Conservation (phyloP, 768 basidiomycete species). For the Mycena indigotica region DNA sequence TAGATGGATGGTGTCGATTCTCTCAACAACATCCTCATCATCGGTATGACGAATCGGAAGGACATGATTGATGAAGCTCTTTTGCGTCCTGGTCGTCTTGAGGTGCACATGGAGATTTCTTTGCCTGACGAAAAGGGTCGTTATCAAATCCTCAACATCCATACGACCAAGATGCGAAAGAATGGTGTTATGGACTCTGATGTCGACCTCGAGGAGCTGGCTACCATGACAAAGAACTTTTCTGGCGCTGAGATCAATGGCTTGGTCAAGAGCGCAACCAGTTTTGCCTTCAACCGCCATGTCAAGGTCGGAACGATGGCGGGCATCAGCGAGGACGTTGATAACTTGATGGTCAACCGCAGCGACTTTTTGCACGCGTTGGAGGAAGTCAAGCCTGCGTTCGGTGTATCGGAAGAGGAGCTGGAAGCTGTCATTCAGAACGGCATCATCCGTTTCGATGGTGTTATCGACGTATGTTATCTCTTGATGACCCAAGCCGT, state of each 20-base stretch:
- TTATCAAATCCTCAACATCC: slow-evolving; percentile 90
- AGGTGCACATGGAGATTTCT: slow-evolving; percentile 99
- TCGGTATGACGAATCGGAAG: slow-evolving; percentile 97
- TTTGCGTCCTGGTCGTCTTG: slow-evolving; percentile 95
- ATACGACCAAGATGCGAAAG: slow-evolving; percentile 90
- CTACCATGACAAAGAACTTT: slow-evolving; percentile 90
- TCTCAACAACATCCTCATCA: slow-evolving; percentile 97
- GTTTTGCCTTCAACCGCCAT: slow-evolving; percentile 96
- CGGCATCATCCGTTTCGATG: slow-evolving; percentile 90
- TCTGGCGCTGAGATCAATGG: slow-evolving; percentile 96
- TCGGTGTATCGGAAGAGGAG: slow-evolving; percentile 97
- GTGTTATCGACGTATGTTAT: slow-evolving; percentile 68
- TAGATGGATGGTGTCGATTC: slow-evolving; percentile 99
- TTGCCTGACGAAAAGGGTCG: slow-evolving; percentile 93
- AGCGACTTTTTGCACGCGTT: slow-evolving; percentile 88
- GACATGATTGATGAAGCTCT: slow-evolving; percentile 99
- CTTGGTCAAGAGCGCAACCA: slow-evolving; percentile 95
- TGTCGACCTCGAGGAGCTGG: slow-evolving; percentile 83
- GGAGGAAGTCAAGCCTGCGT: slow-evolving; percentile 94
- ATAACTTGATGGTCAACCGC: slow-evolving; percentile 85
- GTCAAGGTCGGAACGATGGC: slow-evolving; percentile 97
- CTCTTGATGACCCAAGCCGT: slow-evolving; percentile 7
- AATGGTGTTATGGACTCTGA: slow-evolving; percentile 89
- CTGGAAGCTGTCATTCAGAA: slow-evolving; percentile 90
- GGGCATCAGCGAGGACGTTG: slow-evolving; percentile 93